phyloP scores from a whole-genome alignment of 108 stramenopile species.

The Cyclotella distinguenda region DNA sequence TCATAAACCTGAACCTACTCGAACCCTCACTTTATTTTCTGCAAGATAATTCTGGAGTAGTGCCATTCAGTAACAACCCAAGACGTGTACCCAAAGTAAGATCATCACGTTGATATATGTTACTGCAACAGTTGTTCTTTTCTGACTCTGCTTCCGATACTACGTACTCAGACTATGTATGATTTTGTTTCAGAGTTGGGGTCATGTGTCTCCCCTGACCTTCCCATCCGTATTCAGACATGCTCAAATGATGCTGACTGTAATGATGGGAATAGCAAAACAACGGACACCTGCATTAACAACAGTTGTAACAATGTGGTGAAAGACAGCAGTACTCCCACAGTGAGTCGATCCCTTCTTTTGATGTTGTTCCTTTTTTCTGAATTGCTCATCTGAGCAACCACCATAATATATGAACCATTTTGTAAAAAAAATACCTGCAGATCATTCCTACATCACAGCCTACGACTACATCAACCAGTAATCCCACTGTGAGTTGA shows the following conservation, averaged over 20 bases:
- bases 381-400: too few species aligned
- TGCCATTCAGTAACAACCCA: neutral
- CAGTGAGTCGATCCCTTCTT: neutral
- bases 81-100: constrained; percentile 9
- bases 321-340: neutral
- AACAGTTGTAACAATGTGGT: neutral
- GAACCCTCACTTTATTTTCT: neutral
- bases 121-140: neutral
- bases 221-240: neutral
- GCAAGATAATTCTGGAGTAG: neutral
- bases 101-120: too few species aligned
- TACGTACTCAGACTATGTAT: neutral
- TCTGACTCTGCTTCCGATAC: too few species aligned
- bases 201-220: neutral
- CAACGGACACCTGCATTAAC: neutral
- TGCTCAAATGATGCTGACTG: constrained; percentile 6
- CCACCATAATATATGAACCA: too few species aligned
- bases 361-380: too few species aligned
- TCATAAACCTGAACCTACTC: neutral
- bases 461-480: too few species aligned
- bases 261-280: constrained; percentile 7
- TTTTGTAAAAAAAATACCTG: too few species aligned
- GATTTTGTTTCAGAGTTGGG: neutral
- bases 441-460: too few species aligned
- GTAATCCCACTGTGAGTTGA: too few species aligned